A percentile compares a stretch with the other conserved stretches of the same genome.
Evolutionary conservation across 2,329 filamentous ascomycete species (phyloP).

Genomic region (Thermoascus crustaceus): DNA sequence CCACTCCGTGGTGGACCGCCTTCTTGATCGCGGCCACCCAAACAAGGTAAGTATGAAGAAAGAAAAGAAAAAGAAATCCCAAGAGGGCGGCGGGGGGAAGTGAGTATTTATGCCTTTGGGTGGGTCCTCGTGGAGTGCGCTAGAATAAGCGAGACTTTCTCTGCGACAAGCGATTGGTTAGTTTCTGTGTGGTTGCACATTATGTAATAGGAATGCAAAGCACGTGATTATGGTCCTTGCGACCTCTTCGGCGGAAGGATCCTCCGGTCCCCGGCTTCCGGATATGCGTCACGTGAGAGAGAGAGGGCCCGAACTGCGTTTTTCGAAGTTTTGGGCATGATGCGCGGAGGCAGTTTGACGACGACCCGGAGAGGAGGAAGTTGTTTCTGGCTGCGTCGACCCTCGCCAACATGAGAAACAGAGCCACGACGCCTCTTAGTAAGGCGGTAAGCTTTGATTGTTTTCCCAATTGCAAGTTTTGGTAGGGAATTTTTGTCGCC

Average conservation of each 20-base stretch:
- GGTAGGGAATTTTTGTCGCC: no score
- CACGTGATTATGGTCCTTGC: no score
- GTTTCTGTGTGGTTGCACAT: no score
- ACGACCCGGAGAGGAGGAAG: slow-evolving; percentile 3
- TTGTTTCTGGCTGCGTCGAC: slow-evolving; percentile 8
- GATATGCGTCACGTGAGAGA: slow-evolving; percentile 19
- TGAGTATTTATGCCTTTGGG: slow-evolving; percentile 25
- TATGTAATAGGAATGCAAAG: no score
- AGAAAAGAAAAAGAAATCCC: slow-evolving; percentile 28
- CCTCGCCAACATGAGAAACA: slow-evolving; percentile 36
- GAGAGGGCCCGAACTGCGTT: slow-evolving; percentile 6
- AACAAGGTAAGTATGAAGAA: slow-evolving; percentile 48
- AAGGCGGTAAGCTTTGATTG: slow-evolving; percentile 26
- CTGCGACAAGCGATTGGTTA: slow-evolving; percentile 9
- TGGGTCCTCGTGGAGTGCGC: slow-evolving; percentile 6
- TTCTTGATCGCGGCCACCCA: slow-evolving; percentile 41
- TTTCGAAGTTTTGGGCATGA: slow-evolving; percentile 26
- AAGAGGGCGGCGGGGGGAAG: slow-evolving; percentile 13
- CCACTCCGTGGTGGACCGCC: slow-evolving; percentile 38
- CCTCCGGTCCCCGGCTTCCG: background rate
- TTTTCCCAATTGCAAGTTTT: background rate
- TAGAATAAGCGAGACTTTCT: slow-evolving; percentile 23
- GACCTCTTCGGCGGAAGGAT: no score
- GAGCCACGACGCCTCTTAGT: slow-evolving; percentile 34
- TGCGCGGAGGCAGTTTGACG: slow-evolving; percentile 7